Base-by-base conservation (phyloP, 805 yeast species). In the Cyberlindnera nakhonratchasimensis region DNA sequence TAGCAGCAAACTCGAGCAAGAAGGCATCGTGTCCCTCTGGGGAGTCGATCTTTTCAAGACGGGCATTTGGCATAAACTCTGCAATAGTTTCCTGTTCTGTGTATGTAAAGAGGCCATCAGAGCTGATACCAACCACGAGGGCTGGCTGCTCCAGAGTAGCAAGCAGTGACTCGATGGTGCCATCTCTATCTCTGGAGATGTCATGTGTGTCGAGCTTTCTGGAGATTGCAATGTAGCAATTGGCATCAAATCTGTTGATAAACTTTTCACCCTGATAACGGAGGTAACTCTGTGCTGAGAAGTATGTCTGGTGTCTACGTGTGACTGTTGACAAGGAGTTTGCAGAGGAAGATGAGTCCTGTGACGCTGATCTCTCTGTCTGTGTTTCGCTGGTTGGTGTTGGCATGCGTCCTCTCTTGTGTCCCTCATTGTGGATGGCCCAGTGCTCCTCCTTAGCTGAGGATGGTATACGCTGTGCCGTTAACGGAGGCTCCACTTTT, bases 21-120 rank as follows among this genome's bases (percentile, higher is more conserved):
- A 93, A 93, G 2, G 98, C 99, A 67, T 93, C 99, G 59, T 93
- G 99, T 14, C 99, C 99, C 55, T 93, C 99, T 11, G 91, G 93
- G 1, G 97, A 89, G 48, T 85, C 78, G 32, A 93, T 81, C 54
- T 80, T 79, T 51, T 81, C 79, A 50, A 93, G 68, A 6, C 53
- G 61, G 1, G 95, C 73, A 53, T 84, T 72, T 7, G 89, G 90
- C 45, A 93, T 75, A 56, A 79, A 68, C 30, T 78, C 75, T 2
- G 95, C 95, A 36, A 93, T 72, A 39, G 81, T 77, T 56, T 86
- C 86, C 64, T 93, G 99, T 65, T 93, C 99, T 17, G 90, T 77
- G 54, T 84, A 79, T 0, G 98, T 91, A 66, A 93, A 93, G 21
- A 93, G 69, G 0, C 96, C 98, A 63, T 93, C 99, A 1, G 96